Conservation (phyloP, 208 protist genomes). For the Leptomonas seymouri region DNA sequence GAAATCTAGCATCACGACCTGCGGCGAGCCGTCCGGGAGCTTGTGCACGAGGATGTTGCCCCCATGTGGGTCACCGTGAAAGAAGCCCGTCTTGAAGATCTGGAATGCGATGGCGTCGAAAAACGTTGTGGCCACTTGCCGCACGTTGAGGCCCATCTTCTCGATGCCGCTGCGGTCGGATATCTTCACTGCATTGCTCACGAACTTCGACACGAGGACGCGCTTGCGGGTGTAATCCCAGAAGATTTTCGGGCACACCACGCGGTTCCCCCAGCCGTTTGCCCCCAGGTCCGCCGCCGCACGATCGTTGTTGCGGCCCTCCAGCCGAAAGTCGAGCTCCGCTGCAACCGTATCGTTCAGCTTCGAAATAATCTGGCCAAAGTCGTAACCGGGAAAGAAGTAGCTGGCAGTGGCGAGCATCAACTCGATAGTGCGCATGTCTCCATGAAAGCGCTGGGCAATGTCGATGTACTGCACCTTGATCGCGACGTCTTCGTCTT, state of each 20-base stretch:
- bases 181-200: constrained; percentile 76
- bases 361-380: constrained; percentile 85
- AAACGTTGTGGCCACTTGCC: constrained; percentile 65
- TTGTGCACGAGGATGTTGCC: constrained; percentile 94
- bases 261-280: constrained; percentile 69
- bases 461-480: constrained; percentile 96
- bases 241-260: constrained; percentile 71
- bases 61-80: constrained; percentile 95
- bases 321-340: constrained; percentile 95
- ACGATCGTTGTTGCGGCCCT: constrained; percentile 91
- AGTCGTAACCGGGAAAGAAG: constrained; percentile 88
- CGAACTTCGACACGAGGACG: constrained; percentile 76
- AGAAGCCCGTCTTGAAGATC: constrained; percentile 94
- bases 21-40: constrained; percentile 53
- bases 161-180: constrained; percentile 69
- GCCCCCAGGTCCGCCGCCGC: constrained; percentile 69
- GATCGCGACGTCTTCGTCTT: constrained; percentile 90
- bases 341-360: constrained; percentile 86
- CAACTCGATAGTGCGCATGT: constrained; percentile 88
- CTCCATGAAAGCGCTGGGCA: constrained; percentile 79
- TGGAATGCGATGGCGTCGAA: constrained; percentile 92
- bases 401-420: constrained; percentile 71
- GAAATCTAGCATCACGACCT: constrained; percentile 95
- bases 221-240: constrained; percentile 66
- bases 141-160: constrained; percentile 54